These are phyloP conservation scores for Pseudocercospora crystallina DNA, from an alignment of 2,329 filamentous ascomycete species.

Conservation along the genomic window DNA sequence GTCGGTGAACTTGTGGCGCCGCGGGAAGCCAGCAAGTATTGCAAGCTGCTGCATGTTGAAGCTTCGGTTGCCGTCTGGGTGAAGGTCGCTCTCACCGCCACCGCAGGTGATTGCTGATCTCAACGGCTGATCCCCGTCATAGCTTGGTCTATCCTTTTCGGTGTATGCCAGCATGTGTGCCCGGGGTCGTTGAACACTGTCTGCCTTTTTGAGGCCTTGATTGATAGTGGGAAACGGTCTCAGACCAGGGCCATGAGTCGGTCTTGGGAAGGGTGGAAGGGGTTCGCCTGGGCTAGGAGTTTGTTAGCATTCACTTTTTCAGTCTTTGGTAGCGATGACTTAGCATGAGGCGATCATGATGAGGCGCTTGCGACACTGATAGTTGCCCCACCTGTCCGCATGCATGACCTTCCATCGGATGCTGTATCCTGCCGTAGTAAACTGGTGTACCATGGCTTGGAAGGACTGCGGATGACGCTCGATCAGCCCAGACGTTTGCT, in stretches of 20 bases:
- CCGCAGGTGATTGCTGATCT: neutral
- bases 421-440: constrained; percentile 66
- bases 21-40: constrained; percentile 45
- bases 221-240: constrained; percentile 18
- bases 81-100: constrained; percentile 49
- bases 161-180: neutral
- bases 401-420: constrained; percentile 66
- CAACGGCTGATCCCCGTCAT: neutral
- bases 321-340: constrained; percentile 20
- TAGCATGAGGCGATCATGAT: constrained; percentile 57
- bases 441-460: constrained; percentile 59
- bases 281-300: constrained; percentile 65
- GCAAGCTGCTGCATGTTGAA: constrained; percentile 64
- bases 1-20: constrained; percentile 67
- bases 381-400: constrained; percentile 50
- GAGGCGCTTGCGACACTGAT: constrained; percentile 50
- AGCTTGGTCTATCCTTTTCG: neutral
- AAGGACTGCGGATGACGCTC: constrained; percentile 55
- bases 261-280: constrained; percentile 63
- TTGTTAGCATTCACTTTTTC: constrained; percentile 8
- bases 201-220: neutral
- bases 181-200: neutral
- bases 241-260: constrained; percentile 33
- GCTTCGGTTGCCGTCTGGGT: constrained; percentile 62
- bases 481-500: constrained; percentile 68